Base-by-base conservation (phyloP, 73 alveolate species). In the Breviolum minutum region DNA sequence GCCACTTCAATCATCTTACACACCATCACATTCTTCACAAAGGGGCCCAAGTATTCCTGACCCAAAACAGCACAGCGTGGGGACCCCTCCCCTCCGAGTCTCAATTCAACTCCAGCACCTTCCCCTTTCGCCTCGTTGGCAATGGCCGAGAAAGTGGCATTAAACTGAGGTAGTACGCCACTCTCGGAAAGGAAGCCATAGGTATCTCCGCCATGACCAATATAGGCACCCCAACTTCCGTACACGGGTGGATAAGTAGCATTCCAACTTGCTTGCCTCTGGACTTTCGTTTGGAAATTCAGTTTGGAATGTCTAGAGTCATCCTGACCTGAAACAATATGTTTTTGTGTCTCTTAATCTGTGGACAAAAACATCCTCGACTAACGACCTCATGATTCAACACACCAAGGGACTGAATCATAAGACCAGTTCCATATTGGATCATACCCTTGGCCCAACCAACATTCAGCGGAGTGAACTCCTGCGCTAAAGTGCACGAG, bases 341-440 rank as follows among this genome's bases (percentile, higher is more conserved):
- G 54, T 40, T 40, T 40, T 40, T 40, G 54, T 40, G 54, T 40
- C 54, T 40, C 54, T 40, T 40, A 40, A 40, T 40, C 54, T 40
- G 54, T 40, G 54, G 54, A 40, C n/a, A 40, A 40, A 40, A 40
- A 70, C 81, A 19, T 40, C 54, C 54, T 40, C 54, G 3, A 40
- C 54, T 30, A 48, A 14, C 13, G 87, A 63, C 64, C 80, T 16
- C 10, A 13, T 22, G 48, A 73, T 11, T 7, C 14, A 73, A 73
- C 27, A 29, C 61, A 68, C 70, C 85, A 62, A 13, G 94, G 17
- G 62, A 27, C 99, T 94, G 99, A 27, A 94, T 94, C 99, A 94
- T 94, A 63, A 94, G 94, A 61, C 99, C 99, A 24, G 99, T 94
- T 48, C 99, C 99, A 20, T 94, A 94, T 73, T 94, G 99, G 61